Percentiles rank a stretch among this genome's conserved stretches.
phyloP scores from a whole-genome alignment of 108 stramenopile species.

The Epithemia pelagica region DNA sequence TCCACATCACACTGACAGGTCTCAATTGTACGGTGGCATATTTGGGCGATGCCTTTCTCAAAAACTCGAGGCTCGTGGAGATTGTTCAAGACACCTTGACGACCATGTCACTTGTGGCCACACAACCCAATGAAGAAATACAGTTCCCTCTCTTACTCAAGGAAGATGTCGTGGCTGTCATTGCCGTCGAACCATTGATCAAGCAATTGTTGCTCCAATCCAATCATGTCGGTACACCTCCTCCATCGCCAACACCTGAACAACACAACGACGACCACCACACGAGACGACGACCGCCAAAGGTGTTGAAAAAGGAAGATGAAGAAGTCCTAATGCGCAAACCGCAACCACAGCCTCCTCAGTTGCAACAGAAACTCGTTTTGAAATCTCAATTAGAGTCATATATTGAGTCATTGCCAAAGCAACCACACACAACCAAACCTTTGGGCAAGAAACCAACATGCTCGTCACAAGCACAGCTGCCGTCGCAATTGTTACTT shows the following conservation, averaged over 20 bases:
- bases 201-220: neutral
- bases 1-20: slow-evolving; percentile 1
- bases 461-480: too few species aligned
- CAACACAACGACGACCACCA: neutral
- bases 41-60: neutral
- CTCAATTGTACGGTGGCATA: neutral
- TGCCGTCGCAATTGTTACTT: neutral
- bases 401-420: too few species aligned
- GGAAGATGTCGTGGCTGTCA: neutral
- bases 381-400: neutral
- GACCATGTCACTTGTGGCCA: neutral
- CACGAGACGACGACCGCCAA: neutral
- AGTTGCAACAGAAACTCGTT: neutral
- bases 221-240: neutral
- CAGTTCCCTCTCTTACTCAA: neutral
- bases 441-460: neutral
- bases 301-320: neutral
- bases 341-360: neutral
- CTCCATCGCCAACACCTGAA: too few species aligned
- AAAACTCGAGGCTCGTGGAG: neutral
- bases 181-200: neutral
- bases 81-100: neutral
- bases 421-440: neutral
- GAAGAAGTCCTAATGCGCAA: neutral
- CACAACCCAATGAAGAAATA: neutral